Conservation (phyloP, 345 rosid species). For the Pistacia atlantica region DNA sequence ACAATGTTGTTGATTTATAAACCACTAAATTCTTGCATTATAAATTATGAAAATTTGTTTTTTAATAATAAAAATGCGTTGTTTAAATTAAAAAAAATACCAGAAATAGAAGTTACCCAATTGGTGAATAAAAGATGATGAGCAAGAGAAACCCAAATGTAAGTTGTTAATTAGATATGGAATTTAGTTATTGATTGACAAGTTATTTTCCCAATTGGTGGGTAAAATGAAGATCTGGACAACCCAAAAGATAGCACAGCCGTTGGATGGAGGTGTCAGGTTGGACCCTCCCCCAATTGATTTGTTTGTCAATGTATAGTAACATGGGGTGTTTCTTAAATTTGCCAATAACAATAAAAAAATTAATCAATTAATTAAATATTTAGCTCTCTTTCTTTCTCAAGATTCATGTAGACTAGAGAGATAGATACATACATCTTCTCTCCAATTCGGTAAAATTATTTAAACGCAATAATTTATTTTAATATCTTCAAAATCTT, state of each 20-base stretch:
- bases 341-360: not conserved
- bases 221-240: not conserved
- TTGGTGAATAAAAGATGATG: no score
- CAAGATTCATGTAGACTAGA: conserved; percentile 5
- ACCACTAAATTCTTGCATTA: no score
- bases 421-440: not conserved
- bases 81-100: no score
- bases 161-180: not conserved
- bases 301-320: conserved; percentile 17
- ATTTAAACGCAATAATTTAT: no score
- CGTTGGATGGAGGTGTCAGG: conserved; percentile 18
- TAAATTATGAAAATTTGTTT: no score
- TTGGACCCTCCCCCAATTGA: conserved; percentile 19
- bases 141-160: no score
- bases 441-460: conserved; percentile 8
- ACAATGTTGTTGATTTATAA: no score
- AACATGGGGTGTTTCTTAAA: conserved; percentile 35
- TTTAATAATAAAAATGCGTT: no score
- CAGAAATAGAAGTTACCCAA: no score
- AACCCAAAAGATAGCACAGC: not conserved
- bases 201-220: not conserved
- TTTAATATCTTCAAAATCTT: no score
- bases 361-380: not conserved
- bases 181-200: not conserved
- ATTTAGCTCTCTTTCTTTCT: not conserved